phyloP scores from a whole-genome alignment of 331 rosid species.

The Saraca asoca region DNA sequence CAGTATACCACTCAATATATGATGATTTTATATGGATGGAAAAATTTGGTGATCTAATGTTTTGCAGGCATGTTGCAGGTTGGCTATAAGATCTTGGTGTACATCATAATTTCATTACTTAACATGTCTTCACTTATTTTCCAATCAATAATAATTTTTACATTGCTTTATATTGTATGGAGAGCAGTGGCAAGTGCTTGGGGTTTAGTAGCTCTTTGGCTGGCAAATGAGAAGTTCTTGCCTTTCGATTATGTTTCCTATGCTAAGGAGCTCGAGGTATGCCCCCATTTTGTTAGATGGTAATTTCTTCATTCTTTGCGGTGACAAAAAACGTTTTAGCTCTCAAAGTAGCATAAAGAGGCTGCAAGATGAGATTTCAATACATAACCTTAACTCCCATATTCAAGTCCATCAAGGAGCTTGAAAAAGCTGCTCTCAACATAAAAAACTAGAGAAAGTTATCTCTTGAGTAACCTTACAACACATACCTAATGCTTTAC shows the following conservation, averaged over 20 bases:
- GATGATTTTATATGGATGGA: constrained; percentile 79
- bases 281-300: constrained; percentile 5
- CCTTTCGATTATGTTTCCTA: constrained; percentile 69
- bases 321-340: constrained; percentile 1
- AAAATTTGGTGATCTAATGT: constrained; percentile 72
- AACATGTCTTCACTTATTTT: too few relatives aligned
- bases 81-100: constrained; percentile 13
- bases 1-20: constrained; percentile 73
- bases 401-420: constrained; percentile 57
- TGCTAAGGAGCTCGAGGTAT: constrained; percentile 64
- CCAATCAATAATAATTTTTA: neutral
- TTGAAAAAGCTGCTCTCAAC: constrained; percentile 50
- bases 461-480: constrained; percentile 19
- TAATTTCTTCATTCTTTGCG: constrained; percentile 7
- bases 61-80: constrained; percentile 87
- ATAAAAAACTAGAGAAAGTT: constrained; percentile 58
- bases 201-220: constrained; percentile 76
- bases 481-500: too few relatives aligned
- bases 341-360: constrained; percentile 45
- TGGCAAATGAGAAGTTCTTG: constrained; percentile 71
- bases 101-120: neutral
- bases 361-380: constrained; percentile 43
- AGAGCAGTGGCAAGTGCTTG: constrained; percentile 67
- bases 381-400: constrained; percentile 57
- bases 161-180: constrained; percentile 2